Base-by-base conservation (phyloP, 306 rosid species). In the Luffa acutangula region DNA sequence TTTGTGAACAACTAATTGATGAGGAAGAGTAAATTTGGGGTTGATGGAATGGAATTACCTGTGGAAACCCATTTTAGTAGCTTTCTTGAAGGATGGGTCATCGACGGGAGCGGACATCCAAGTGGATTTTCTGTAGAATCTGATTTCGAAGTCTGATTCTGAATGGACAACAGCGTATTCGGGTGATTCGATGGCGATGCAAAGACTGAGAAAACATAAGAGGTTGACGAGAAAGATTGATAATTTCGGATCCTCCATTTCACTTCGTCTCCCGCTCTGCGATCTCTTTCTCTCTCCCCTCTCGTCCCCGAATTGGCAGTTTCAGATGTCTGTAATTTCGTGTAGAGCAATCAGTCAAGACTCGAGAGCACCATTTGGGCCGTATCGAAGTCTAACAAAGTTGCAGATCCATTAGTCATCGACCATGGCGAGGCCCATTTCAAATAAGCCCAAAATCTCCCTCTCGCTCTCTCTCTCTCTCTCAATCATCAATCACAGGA, bases 121-220 rank as follows among this genome's bases (percentile, higher is more conserved):
- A 0, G 85, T 58, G 67, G 87, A 81, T 31, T 8, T 45, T 41
- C 86, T 65, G 76, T 92, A 92, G 25, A 89, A 87, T 49, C 98
- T 88, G 85, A 94, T 88, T 71, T 92, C 91, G 78, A 92, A 92
- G 67, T 92, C 93, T 15, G 97, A 92, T 58, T 88, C 94, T 12
- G 81, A 42, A 83, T 89, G 93, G 1, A 88, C 83, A 41, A 89
- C 85, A 2, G 86, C 71, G 88, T 79, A 92, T 37, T 66, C 51
- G 14, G 74, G 74, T 17, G 74, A 66, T 18, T 66, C 74, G 13
- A 66, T 37, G 74, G 74, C 89, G 17, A 62, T 48, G 89, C 84
- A 77, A 7, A 54, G 39, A n/a, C 74, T 52, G 51, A 76, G 39
- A 51, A 80, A 17, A 49, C 77, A 45, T 8, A 77, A 36, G 25